A percentile compares a stretch with the other conserved stretches of the same genome.
These are phyloP conservation scores for Zizania palustris DNA, from an alignment of 202 grass and related monocot genomes.

Conservation along the genomic window DNA sequence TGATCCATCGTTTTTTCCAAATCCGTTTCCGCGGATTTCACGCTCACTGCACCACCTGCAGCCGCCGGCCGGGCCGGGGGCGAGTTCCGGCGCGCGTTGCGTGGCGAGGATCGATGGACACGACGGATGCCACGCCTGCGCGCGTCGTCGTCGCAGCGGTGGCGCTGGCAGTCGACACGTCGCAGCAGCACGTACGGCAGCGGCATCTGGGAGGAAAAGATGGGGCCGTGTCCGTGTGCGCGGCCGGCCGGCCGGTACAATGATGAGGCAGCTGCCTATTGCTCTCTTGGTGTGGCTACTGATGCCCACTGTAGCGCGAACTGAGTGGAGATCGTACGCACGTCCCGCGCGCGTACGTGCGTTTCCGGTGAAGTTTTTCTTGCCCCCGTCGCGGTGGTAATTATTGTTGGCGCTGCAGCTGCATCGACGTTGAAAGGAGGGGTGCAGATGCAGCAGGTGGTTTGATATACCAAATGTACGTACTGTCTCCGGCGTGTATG, in stretches of 20 bases:
- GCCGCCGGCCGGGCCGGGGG: too few species aligned
- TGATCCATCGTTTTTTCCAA: not conserved
- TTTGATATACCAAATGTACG: not conserved
- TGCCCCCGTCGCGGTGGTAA: not conserved
- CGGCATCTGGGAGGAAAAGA: slow-evolving; percentile 11
- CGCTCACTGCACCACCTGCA: not conserved
- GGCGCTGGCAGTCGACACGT: not conserved
- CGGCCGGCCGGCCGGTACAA: not conserved
- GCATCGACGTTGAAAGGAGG: not conserved
- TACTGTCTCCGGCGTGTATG: not conserved
- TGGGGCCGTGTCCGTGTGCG: slow-evolving; percentile 10
- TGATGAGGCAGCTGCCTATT: slow-evolving; percentile 12
- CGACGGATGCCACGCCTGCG: not conserved
- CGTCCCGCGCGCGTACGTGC: not conserved
- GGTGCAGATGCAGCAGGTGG: not conserved
- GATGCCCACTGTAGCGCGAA: too few species aligned
- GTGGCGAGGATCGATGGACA: too few species aligned
- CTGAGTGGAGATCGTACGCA: not conserved
- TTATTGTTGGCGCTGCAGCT: not conserved
- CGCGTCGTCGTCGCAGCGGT: not conserved
- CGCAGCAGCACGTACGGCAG: not conserved
- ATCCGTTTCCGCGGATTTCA: not conserved
- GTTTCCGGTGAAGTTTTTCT: not conserved
- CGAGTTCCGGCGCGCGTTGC: too few species aligned
- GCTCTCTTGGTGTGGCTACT: not conserved